Base-by-base conservation (phyloP, 129 eudicot genomes). In the Calendula officinalis region DNA sequence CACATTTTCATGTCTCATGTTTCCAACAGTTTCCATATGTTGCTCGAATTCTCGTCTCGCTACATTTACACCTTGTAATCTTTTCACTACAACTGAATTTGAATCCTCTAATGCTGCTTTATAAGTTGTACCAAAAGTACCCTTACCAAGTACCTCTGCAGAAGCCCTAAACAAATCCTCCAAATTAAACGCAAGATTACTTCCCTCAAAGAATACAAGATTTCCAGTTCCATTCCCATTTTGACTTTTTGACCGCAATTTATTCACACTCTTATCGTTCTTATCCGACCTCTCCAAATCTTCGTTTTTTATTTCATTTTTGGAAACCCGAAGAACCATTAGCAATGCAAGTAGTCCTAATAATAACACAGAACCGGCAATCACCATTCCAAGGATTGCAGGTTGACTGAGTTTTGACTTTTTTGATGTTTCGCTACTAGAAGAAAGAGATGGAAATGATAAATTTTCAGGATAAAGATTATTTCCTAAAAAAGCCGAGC, bases 81-180 rank as follows among this genome's bases (percentile, higher is more conserved):
- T 88, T 76, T 88, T 92, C 66, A 92, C 98, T n/a, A 75, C 98
- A 17, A 92, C 89, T 1, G 79, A 81, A 32, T 62, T 77, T 22
- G 84, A 74, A 60, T 88, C 98, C 82, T 92, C 98, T 64, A 92
- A 52, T 16, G 95, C 83, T 4, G 95, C 98, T 82, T 85, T 92
- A 68, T 92, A 92, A 6, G 96, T 85, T 7, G 89, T 92, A 5
- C 98, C 98, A 51, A 78, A 88, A 8, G 79, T 78, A 11, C 98
- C 98, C 79, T 92, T 92, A 5, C 95, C 98, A 3, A 92, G 91
- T 57, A 92, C 89, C 81, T 92, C 96, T 0, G 96, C 98, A 12
- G 98, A 92, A 58, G 96, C 96, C 81, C 91, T 78, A 78, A 92
- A 75, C 64, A 92, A 64, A 76, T 92, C 98, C 77, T 92, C 98